Evolutionary conservation across 2,329 filamentous ascomycete species (phyloP).

Genomic region (Macrophomina tecta): DNA sequence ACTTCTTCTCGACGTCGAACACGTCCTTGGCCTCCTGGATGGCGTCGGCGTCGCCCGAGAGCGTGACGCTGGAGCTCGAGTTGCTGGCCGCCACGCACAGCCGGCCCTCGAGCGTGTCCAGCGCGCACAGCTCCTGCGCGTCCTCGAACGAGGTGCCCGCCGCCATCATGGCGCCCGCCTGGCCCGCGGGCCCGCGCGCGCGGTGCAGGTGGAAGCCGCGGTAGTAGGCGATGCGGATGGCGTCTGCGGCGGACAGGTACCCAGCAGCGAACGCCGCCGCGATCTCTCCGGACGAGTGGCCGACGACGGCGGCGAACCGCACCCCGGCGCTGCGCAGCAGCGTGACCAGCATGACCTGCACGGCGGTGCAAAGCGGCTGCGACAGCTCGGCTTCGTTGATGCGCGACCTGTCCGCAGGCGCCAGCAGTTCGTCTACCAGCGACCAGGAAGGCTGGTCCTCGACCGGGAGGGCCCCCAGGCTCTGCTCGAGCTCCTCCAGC

Average conservation of each 20-base stretch:
- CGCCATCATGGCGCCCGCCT: conserved; percentile 44
- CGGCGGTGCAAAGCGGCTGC: conserved; percentile 36
- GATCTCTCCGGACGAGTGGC: conserved; percentile 41
- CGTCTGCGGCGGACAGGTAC: conserved; percentile 31
- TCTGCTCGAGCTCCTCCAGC: conserved; percentile 36
- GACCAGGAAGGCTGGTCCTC: conserved; percentile 30
- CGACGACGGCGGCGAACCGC: conserved; percentile 34
- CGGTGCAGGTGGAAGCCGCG: conserved; percentile 26
- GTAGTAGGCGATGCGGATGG: conserved; percentile 38
- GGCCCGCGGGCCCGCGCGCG: conserved; percentile 30
- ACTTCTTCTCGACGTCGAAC: conserved; percentile 29
- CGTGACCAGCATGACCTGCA: conserved; percentile 39
- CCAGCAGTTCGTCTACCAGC: conserved; percentile 33
- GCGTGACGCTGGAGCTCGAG: conserved; percentile 31
- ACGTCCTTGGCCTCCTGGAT: conserved; percentile 22
- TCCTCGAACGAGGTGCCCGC: conserved; percentile 28
- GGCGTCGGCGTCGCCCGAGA: conserved; percentile 34
- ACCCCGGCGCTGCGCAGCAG: conserved; percentile 37
- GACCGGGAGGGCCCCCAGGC: conserved; percentile 21
- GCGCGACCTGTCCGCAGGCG: conserved; percentile 32
- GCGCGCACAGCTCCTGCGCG: conserved; percentile 8
- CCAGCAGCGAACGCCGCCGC: conserved; percentile 38
- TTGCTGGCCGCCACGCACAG: conserved; percentile 37
- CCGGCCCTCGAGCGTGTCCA: conserved; percentile 30
- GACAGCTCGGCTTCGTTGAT: conserved; percentile 34